Conservation (phyloP, 805 yeast genomes). For the Ogataea salicorniae region DNA sequence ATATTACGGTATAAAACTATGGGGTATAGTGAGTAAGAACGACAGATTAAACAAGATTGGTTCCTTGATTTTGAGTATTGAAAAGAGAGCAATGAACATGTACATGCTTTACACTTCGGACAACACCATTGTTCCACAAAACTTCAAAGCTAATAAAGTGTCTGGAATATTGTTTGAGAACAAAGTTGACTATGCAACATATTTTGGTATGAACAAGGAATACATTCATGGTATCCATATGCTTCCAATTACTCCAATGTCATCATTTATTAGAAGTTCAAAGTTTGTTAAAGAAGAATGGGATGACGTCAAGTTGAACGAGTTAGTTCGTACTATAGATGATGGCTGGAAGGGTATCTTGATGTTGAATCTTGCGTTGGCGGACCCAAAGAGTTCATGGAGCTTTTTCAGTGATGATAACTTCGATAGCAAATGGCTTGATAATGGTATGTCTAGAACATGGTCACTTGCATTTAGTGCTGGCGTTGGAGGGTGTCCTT, state of each 20-base stretch:
- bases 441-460: conserved; percentile 58
- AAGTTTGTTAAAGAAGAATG: conserved; percentile 44
- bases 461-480: conserved; percentile 60
- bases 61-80: conserved; percentile 52
- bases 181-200: conserved; percentile 68
- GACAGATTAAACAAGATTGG: conserved; percentile 47
- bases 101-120: conserved; percentile 48
- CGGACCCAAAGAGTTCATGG: conserved; percentile 38
- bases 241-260: conserved; percentile 64
- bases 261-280: conserved; percentile 50
- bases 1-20: conserved; percentile 61
- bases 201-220: conserved; percentile 55
- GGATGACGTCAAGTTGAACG: conserved; percentile 27
- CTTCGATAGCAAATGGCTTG: conserved; percentile 39
- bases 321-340: conserved; percentile 37
- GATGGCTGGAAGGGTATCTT: conserved; percentile 63
- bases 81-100: conserved; percentile 47
- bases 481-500: conserved; percentile 34
- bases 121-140: conserved; percentile 46
- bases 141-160: conserved; percentile 53
- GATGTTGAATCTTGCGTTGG: conserved; percentile 40
- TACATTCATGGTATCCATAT: conserved; percentile 77
- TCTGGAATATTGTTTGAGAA: conserved; percentile 69
- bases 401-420: conserved; percentile 33
- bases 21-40: conserved; percentile 60